Conservation (phyloP, 306 rosid species). For the Trichosanthes truncata region DNA sequence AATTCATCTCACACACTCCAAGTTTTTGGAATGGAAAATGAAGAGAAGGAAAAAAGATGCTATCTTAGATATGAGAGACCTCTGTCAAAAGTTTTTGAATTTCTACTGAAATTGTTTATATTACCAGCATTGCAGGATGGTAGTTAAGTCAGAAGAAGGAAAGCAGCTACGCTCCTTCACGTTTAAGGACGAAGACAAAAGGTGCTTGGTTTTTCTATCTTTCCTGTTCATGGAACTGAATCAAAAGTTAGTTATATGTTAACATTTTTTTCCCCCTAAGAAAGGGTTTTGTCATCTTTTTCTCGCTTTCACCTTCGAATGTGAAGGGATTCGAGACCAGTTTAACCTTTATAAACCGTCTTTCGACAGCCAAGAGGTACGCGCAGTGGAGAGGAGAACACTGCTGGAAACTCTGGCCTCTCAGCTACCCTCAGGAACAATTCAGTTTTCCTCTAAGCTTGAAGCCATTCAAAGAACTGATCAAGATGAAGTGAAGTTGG, state of each 20-base stretch:
- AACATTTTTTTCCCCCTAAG: not conserved
- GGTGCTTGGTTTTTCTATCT: slow-evolving; percentile 18
- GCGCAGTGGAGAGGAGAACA: slow-evolving; percentile 78
- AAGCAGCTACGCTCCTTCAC: slow-evolving; percentile 66
- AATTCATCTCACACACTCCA: not conserved
- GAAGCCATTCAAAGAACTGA: slow-evolving; percentile 35
- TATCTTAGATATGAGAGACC: not conserved
- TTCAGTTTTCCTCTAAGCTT: slow-evolving; percentile 62
- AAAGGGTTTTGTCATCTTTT: not conserved
- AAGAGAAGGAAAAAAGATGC: not conserved
- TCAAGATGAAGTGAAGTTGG: slow-evolving; percentile 43
- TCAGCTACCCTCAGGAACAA: slow-evolving; percentile 39
- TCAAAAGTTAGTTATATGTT: not conserved
- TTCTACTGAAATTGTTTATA: slow-evolving; percentile 35
- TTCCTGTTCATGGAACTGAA: not conserved
- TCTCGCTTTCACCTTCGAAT: not conserved
- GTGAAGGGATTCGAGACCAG: not conserved
- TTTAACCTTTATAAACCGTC: not conserved
- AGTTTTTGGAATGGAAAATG: not conserved
- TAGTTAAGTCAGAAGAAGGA: slow-evolving; percentile 62
- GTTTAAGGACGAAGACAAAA: slow-evolving; percentile 73
- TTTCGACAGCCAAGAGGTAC: slow-evolving; percentile 75
- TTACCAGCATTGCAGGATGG: slow-evolving; percentile 81
- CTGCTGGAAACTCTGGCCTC: slow-evolving; percentile 71
- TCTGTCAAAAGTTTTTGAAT: not conserved